phyloP scores from a whole-genome alignment of 2,329 filamentous ascomycete genomes.

The Hypoxylon sp. region DNA sequence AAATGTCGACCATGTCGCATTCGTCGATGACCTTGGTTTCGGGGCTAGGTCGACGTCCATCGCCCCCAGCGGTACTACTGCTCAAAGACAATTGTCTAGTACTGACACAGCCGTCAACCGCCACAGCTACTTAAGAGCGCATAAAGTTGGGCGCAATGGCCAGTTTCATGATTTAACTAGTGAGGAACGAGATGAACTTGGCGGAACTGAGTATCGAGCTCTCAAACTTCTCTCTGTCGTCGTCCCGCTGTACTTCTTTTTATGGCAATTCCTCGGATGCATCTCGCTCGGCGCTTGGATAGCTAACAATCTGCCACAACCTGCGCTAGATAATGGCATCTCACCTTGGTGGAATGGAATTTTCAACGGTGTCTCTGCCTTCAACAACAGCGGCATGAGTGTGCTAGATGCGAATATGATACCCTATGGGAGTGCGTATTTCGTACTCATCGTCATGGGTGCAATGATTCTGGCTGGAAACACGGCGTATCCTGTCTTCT shows the following conservation, averaged over 20 bases:
- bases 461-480: conserved; percentile 75
- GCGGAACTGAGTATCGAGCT: conserved; percentile 75
- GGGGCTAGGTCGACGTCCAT: conserved; percentile 45
- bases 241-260: conserved; percentile 72
- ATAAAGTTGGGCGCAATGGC: conserved; percentile 56
- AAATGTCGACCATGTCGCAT: conserved; percentile 46
- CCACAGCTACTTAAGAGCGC: conserved; percentile 55
- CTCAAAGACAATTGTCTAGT: conserved; percentile 40
- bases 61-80: conserved; percentile 29
- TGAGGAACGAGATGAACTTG: conserved; percentile 63
- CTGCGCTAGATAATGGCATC: conserved; percentile 68
- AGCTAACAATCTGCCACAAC: conserved; percentile 63
- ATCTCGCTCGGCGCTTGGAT: conserved; percentile 71
- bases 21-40: conserved; percentile 41
- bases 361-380: conserved; percentile 77
- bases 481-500: conserved; percentile 75
- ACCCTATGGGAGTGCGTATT: conserved; percentile 68
- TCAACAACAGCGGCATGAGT: conserved; percentile 80
- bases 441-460: conserved; percentile 68
- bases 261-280: conserved; percentile 62
- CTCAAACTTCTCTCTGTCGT: conserved; percentile 70
- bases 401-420: conserved; percentile 76
- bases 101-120: conserved; percentile 27
- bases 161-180: conserved; percentile 50
- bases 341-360: conserved; percentile 78